Percentiles rank a stretch among this genome's conserved stretches.
Conservation (phyloP, 73 alveolate species). For the Paramecium tetraurelia region DNA sequence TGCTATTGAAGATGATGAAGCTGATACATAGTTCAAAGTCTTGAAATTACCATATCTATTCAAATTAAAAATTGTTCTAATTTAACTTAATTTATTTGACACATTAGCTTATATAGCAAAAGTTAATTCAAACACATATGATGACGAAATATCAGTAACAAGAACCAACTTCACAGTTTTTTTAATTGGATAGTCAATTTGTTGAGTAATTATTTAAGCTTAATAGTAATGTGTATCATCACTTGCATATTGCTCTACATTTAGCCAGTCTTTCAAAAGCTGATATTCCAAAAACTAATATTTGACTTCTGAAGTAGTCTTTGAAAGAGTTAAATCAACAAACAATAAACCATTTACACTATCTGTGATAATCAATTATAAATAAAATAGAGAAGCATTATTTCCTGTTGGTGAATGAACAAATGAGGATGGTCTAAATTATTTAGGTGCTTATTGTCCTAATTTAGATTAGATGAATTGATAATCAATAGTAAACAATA, state of each 20-base stretch:
- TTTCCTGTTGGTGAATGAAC: not conserved
- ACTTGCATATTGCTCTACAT: not conserved
- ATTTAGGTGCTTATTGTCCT: not conserved
- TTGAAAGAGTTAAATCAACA: not conserved
- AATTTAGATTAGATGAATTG: not conserved
- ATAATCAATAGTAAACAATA: not conserved
- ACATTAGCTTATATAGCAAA: not conserved
- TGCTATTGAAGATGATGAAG: not conserved
- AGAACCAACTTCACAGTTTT: not conserved
- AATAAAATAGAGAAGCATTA: not conserved
- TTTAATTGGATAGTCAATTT: not conserved
- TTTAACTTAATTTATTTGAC: not conserved
- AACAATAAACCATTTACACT: not conserved
- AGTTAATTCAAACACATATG: not conserved
- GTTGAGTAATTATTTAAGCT: not conserved
- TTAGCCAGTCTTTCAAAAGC: not conserved
- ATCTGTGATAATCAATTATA: not conserved
- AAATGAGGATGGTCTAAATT: not conserved
- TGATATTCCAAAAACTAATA: not conserved
- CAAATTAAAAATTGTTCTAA: not conserved
- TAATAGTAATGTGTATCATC: not conserved
- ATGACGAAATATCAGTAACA: not conserved
- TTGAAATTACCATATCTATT: constrained; percentile 39
- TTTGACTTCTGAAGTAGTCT: not conserved
- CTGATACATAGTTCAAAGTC: not conserved